A percentile compares a stretch with the other conserved stretches of the same genome.
Conservation (phyloP, 768 basidiomycete species). For the Tylopilus sp. region DNA sequence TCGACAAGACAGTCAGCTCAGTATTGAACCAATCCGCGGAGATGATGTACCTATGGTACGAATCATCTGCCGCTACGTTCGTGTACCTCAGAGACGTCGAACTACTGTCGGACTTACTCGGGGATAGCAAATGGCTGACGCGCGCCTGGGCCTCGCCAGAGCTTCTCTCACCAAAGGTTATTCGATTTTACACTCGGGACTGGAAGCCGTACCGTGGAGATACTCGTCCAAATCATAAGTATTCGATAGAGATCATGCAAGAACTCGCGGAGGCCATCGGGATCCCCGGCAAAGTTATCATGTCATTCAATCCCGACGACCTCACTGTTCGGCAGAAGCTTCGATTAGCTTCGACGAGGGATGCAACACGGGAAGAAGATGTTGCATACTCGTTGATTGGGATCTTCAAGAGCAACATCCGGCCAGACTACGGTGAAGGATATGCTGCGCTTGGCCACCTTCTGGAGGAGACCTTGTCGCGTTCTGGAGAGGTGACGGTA, state of each 20-base stretch:
- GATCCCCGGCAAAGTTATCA: background rate
- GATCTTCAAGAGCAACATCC: background rate
- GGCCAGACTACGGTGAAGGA: background rate
- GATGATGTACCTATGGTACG: slow-evolving; percentile 14
- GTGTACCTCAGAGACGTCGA: background rate
- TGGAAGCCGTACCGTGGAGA: slow-evolving; percentile 11
- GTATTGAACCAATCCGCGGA: slow-evolving; percentile 2
- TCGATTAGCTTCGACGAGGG: background rate
- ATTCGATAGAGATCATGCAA: slow-evolving; percentile 5
- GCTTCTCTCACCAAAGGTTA: slow-evolving; percentile 7
- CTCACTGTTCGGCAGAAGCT: background rate
- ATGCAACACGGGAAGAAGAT: background rate
- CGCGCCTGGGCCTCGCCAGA: slow-evolving; percentile 16
- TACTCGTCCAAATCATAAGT: slow-evolving; percentile 3
- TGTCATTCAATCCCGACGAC: background rate
- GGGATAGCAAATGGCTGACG: slow-evolving; percentile 6
- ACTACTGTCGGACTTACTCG: background rate
- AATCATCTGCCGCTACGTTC: slow-evolving; percentile 3
- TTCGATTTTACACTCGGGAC: slow-evolving; percentile 5
- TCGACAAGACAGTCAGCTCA: slow-evolving; percentile 6
- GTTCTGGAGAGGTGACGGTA: background rate
- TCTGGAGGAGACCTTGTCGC: background rate
- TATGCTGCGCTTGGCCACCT: background rate
- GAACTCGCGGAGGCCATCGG: slow-evolving; percentile 6
- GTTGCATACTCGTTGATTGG: background rate